Conservation (phyloP, 2,329 filamentous ascomycete genomes). For the Fusarium sp. region DNA sequence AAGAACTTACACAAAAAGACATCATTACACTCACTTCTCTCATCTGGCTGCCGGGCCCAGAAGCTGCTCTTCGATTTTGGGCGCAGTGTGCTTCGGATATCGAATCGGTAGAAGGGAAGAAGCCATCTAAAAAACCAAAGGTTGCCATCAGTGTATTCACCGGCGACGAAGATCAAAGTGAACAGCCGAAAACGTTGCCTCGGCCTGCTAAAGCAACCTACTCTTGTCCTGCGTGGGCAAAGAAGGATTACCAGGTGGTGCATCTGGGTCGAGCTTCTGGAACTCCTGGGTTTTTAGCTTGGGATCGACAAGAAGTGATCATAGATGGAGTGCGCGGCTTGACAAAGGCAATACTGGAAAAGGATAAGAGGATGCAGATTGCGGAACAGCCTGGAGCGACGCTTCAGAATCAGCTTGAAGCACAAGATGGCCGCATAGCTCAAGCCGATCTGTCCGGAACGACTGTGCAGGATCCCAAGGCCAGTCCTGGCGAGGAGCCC, state of each 20-base stretch:
- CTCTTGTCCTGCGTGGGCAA: slow-evolving; percentile 62
- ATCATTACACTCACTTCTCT: slow-evolving; percentile 70
- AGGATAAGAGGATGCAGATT: slow-evolving; percentile 53
- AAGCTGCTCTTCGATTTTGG: slow-evolving; percentile 69
- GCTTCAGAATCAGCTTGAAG: slow-evolving; percentile 51
- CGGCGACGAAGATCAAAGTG: slow-evolving; percentile 46
- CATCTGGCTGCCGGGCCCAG: slow-evolving; percentile 74
- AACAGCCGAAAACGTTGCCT: slow-evolving; percentile 36
- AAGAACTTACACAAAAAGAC: slow-evolving; percentile 61
- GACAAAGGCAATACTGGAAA: slow-evolving; percentile 52
- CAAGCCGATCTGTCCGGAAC: slow-evolving; percentile 46
- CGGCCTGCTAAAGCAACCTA: slow-evolving; percentile 49
- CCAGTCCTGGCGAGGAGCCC: slow-evolving; percentile 7
- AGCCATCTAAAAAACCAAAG: slow-evolving; percentile 49
- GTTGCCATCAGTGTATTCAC: slow-evolving; percentile 62
- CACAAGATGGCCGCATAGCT: slow-evolving; percentile 30
- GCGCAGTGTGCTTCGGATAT: slow-evolving; percentile 56
- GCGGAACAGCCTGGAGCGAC: slow-evolving; percentile 41
- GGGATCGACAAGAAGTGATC: slow-evolving; percentile 62
- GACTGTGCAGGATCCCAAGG: slow-evolving; percentile 40
- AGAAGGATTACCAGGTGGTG: slow-evolving; percentile 56
- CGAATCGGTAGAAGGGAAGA: slow-evolving; percentile 45
- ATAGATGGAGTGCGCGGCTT: slow-evolving; percentile 55
- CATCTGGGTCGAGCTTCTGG: slow-evolving; percentile 55
- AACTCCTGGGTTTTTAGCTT: slow-evolving; percentile 58